Evolutionary conservation across 768 basidiomycete species (phyloP), one percentile per base, ranked within the genome.

Genomic region (Boletus fagicola): DNA sequence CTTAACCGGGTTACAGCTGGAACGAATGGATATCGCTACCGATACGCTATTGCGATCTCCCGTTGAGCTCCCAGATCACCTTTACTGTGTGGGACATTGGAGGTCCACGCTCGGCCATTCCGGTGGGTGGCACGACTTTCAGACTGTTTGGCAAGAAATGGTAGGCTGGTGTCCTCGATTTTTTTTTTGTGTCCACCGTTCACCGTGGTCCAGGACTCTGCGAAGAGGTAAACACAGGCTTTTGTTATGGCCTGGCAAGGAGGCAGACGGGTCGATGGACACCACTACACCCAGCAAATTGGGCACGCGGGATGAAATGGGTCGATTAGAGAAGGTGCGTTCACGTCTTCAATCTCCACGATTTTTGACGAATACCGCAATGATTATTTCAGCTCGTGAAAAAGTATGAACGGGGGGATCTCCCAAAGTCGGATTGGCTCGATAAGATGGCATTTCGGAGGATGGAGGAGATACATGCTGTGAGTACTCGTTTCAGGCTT

Each of bases 11-110:
- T 28, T 57, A 22, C 62, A 93, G 90, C 30, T 99, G 96, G 96
- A 98, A 98, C 68, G 94, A 98, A 77, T 90, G 88, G 84, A 85
- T 99, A 40, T 87, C 89, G 0, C 76, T 98, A 12, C 96, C 96
- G 0, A 91, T 97, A 67, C 86, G 87, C 30, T 97, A 96, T 63
- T 93, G 94, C 59, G 94, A 97, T 68, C 78, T 99, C n/a, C 93
- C 94, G 0, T 73, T 93, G 48, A 88, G 78, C 69, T 86, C 94
- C 1, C 94, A 97, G 65, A 80, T 99, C 51, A 88, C 90, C 0
- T 90, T 98, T 66, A 98, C 97, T 0, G 88, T 98, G 8, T 98
- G 94, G 91, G 95, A 98, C 68, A 94, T 94, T 57, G 89, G 86
- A 38, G 90, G 91, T 0, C 87, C 93, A 24, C 82, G 92, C 8